Base-by-base conservation (phyloP, 202 grass and related monocot species). In the Bolboschoenoplectus hybrid region DNA sequence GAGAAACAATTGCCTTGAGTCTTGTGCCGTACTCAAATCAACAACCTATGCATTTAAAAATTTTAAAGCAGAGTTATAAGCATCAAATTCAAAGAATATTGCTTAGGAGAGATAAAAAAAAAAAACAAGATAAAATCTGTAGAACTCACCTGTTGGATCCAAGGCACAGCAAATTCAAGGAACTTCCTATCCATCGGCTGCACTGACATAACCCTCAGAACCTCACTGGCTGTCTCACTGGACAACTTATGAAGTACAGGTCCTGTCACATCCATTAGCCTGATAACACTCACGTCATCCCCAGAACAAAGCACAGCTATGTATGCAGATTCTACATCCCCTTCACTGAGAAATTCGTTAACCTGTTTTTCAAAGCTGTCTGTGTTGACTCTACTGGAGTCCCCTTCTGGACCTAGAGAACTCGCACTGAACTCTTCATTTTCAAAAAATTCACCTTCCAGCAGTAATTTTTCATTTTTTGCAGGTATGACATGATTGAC, bases 181-280 rank as follows among this genome's bases (percentile, higher is more conserved):
- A 94, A 85, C 61, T 87, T 94, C 80, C 91, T 80, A 88, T 91
- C 92, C 53, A 91, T 85, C 81, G 95, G 91, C 4, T 90, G 84
- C 2, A 57, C 75, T 50, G 88, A 78, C 60, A 96, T 85, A 64
- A 96, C 80, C 56, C 79, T 94, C 80, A 98, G 77, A 85, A 98
- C 84, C 36, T 84, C 88, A 87, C 84, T 89, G 75, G 86, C 56
- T 51, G 92, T 99, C 84, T 94, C 92, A 71, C 88, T 70, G 2
- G 97, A 91, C 56, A 99, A 85, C 61, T 88, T 94, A 58, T 91
- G 86, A 56, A 99, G 90, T 85, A 99, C 85, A 84, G 97, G 93
- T 66, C 97, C 90, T 68, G 97, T 98, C 91, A 87, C 91, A 81
- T 98, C 90, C 97, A 98, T 98, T 63, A 99, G 67, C 63, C 92